These are phyloP conservation scores for Chalciporus pseudorubinellus DNA, from an alignment of 768 basidiomycete species.

Conservation along the genomic window DNA sequence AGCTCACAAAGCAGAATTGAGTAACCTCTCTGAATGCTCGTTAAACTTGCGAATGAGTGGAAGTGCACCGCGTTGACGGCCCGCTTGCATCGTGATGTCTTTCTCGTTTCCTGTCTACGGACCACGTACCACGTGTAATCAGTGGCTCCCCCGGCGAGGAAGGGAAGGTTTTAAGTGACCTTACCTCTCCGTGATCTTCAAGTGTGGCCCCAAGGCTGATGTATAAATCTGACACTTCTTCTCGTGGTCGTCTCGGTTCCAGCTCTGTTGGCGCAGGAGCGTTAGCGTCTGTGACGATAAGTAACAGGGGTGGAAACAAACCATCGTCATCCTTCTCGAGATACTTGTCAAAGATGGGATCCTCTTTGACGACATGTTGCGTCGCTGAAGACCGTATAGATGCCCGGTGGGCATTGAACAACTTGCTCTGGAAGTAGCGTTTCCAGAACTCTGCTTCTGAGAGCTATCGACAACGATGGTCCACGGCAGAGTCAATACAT, in stretches of 20 bases:
- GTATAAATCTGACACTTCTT: conserved; percentile 70
- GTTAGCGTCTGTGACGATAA: neutral
- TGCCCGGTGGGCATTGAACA: conserved; percentile 94
- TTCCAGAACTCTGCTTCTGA: conserved; percentile 94
- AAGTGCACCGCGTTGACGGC: conserved; percentile 80
- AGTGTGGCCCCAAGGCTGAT: conserved; percentile 85
- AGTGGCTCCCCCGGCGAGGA: neutral
- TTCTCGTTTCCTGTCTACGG: conserved; percentile 80
- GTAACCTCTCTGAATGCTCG: conserved; percentile 88
- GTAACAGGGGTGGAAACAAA: conserved; percentile 34
- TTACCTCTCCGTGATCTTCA: conserved; percentile 88
- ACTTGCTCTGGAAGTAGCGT: conserved; percentile 92
- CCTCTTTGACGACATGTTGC: conserved; percentile 84
- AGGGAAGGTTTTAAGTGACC: neutral
- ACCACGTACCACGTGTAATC: neutral
- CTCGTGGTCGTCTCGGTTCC: conserved; percentile 69
- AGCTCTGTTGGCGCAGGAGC: conserved; percentile 45
- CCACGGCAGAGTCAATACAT: neutral
- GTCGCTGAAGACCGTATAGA: conserved; percentile 84
- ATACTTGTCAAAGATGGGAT: conserved; percentile 94
- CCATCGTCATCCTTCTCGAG: conserved; percentile 96
- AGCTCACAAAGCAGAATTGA: conserved; percentile 76
- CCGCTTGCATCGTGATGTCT: conserved; percentile 95
- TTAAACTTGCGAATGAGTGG: conserved; percentile 97
- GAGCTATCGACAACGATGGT: conserved; percentile 47